Base-by-base conservation (phyloP, 306 rosid species). In the Alnus glutinosa region DNA sequence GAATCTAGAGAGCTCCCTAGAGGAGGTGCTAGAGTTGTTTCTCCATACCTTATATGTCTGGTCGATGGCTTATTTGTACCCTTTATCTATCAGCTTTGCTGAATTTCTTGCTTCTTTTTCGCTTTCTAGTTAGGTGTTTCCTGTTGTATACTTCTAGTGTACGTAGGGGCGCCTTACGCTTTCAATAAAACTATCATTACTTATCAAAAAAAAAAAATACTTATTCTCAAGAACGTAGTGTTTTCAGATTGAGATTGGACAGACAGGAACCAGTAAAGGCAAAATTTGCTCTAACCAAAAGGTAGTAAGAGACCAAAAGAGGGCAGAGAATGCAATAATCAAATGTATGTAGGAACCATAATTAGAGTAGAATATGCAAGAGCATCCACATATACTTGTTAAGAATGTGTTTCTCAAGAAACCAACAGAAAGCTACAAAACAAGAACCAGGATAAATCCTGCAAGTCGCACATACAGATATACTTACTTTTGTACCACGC, bases 401-500 rank as follows among this genome's bases (percentile, higher is more conserved):
- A 11, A 36, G 49, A 61, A 23, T 18, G 7, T 3, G n/a, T 51
- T 2, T 7, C 14, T 13, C 15, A 70, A 71, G 57, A 32, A 59
- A 47, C 51, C 28, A 8, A 36, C 23, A 69, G 19, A 1, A 44
- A 55, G 54, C 67, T 52, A 34, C 1, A 34, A 34, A 55, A 54
- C 0, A 1, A 32, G 11, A 19, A 54, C 36, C 51, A 30, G 7
- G 64, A 13, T 2, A 71, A 34, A 72, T 49, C 57, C 50, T 50
- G 13, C 3, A 4, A 67, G 48, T 58, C 1, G 23, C 69, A 59
- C 36, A 67, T 23, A 16, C 16, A 13, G 61, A 57, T 23, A 73
- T 11, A 75, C 86, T 89, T 79, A 93, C 99, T 86, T 91, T 96
- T 54, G 99, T 96, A 83, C 99, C 99, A n/a, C 94, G 98, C 83